Evolutionary conservation across 129 eudicot genomes (phyloP), one percentile per base, ranked within the genome.

Genomic region (Centaurea solstitialis): DNA sequence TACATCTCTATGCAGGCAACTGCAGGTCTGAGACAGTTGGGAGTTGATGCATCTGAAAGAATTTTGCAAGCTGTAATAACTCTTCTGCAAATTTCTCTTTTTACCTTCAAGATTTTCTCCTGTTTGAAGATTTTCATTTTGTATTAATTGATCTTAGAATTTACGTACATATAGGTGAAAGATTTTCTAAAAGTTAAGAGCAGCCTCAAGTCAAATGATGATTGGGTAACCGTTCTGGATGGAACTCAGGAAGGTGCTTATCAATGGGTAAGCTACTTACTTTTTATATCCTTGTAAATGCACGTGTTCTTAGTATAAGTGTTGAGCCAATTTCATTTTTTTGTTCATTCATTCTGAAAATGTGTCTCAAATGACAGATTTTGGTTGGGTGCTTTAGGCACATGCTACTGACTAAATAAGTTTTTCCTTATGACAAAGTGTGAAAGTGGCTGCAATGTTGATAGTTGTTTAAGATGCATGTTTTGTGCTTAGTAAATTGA

Each of bases 231-330:
- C 72, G 97, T 95, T 79, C 75, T 95, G 81, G 99, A 93, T 84
- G 98, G 99, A 81, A 87, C 86, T 57, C 98, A 95, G 90, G 99
- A 95, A 91, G 99, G 99, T 87, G 98, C 99, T 84, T 95, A 89
- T 84, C 99, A 89, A 79, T 95, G 99, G 99, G 99, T 95, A 95
- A 79, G 97, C 68, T 43, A 47, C 28, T 24, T 68, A 68, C 57
- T 57, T 75, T 21, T 67, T 75, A 21, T 67, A 64, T 59, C 53
- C 85, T 76, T 57, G 3, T 11, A 28, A 18, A 17, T 74, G 80
- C n/a, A 4, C n/a, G 28, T 38, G 22, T 57, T 57, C 24, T 15
- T 20, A 45, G 47, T 41, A 26, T 13, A 75, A 30, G 40, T 9
- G 8, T 68, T 57, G 62, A 15, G 61, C 64, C 70, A 69, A 68